Conservation (phyloP, 2,329 filamentous ascomycete species). For the Sphaerostilbella broomeana region DNA sequence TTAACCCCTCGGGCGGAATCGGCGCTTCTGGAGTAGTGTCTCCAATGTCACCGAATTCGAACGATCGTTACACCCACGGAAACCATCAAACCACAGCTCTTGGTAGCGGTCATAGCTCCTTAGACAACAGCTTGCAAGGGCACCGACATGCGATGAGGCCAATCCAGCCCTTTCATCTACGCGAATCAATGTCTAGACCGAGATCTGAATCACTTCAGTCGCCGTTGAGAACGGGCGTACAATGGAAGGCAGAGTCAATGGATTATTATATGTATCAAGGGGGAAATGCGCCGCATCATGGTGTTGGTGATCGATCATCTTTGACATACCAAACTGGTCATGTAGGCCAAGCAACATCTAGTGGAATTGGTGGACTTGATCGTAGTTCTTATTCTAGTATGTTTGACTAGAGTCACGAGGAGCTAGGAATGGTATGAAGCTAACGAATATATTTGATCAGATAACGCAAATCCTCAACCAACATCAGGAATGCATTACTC, state of each 20-base stretch:
- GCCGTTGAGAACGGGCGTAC: slow-evolving; percentile 53
- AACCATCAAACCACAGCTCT: slow-evolving; percentile 42
- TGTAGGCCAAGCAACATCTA: slow-evolving; percentile 25
- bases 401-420: slow-evolving; percentile 15
- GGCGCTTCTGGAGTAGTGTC: slow-evolving; percentile 50
- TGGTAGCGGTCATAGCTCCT: slow-evolving; percentile 40
- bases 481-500: slow-evolving; percentile 45
- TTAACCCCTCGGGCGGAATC: slow-evolving; percentile 48
- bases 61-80: slow-evolving; percentile 48
- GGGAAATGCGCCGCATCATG: slow-evolving; percentile 40
- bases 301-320: slow-evolving; percentile 39
- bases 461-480: slow-evolving; percentile 35
- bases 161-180: slow-evolving; percentile 51
- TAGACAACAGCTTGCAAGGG: slow-evolving; percentile 40
- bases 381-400: slow-evolving; percentile 46
- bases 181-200: slow-evolving; percentile 50
- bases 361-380: slow-evolving; percentile 43
- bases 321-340: slow-evolving; percentile 46
- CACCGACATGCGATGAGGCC: slow-evolving; percentile 42
- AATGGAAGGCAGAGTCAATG: slow-evolving; percentile 55
- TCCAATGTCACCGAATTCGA: slow-evolving; percentile 48
- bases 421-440: no score
- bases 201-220: slow-evolving; percentile 54
- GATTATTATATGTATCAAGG: slow-evolving; percentile 50
- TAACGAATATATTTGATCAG: no score